Conservation (phyloP, 768 basidiomycete species). For the Rhizopogon roseolus region DNA sequence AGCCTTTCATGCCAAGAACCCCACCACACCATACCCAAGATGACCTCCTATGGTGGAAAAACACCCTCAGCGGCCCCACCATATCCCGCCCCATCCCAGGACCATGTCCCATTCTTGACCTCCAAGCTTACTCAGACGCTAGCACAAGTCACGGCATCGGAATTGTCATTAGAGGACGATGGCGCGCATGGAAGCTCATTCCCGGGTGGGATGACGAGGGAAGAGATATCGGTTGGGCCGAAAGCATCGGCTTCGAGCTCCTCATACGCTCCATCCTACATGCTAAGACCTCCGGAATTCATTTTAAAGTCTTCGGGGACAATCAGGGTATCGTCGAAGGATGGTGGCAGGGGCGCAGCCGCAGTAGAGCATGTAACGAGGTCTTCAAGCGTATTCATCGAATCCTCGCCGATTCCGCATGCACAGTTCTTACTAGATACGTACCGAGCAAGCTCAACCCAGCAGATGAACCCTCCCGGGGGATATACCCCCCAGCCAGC, state of each 20-base stretch:
- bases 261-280: slow-evolving; percentile 20
- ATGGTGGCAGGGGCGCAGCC: slow-evolving; percentile 29
- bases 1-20: slow-evolving; percentile 25
- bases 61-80: slow-evolving; percentile 6
- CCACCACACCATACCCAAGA: slow-evolving; percentile 6
- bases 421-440: slow-evolving; percentile 13
- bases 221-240: slow-evolving; percentile 42
- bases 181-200: slow-evolving; percentile 28
- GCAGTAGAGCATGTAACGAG: slow-evolving; percentile 18
- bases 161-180: slow-evolving; percentile 11
- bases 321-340: slow-evolving; percentile 33
- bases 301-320: slow-evolving; percentile 12
- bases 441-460: slow-evolving; percentile 13
- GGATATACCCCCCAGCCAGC: neutral
- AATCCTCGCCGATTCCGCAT: neutral
- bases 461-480: slow-evolving; percentile 15
- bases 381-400: slow-evolving; percentile 22
- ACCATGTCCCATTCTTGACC: slow-evolving; percentile 18
- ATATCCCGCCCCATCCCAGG: slow-evolving; percentile 21
- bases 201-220: slow-evolving; percentile 25
- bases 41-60: slow-evolving; percentile 34
- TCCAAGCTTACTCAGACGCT: slow-evolving; percentile 36
- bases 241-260: slow-evolving; percentile 40
- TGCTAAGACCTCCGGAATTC: neutral
- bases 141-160: slow-evolving; percentile 32